Evolutionary conservation across 345 rosid species (phyloP), one percentile per base, ranked within the genome.

Genomic region (Turnera subulata): DNA sequence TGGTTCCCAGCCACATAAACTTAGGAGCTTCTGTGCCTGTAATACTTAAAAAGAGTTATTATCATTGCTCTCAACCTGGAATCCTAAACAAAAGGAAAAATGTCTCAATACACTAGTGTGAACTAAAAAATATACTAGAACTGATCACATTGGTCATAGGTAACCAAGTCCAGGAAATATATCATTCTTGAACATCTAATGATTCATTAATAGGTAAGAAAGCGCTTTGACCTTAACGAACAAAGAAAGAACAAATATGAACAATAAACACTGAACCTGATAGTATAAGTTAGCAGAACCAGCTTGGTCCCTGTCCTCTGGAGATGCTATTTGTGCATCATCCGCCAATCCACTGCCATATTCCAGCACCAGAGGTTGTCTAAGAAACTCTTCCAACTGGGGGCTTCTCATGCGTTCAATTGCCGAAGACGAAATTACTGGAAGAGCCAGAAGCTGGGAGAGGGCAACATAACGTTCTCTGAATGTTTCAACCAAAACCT

Each of bases 1-100:
- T 0, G 92, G 90, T 69, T 90, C 97, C 99, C 99, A 93, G 61
- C 99, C 99, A 67, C 91, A 90, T 46, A 93, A 76, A 76, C 90
- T 78, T 63, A 80, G 77, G 55, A 85, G 75, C 62, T 82, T 87
- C 58, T 75, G 77, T 55, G 96, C 97, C 99, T 90, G 87, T 66
- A 68, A 63, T 66, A 58, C 33, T 54, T 63, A 20, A 55, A 29
- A 29, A 29, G 8, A 29, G 8, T 3, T 29, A 44, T 64, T 37
- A 60, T 37, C 49, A 70, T 40, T 24, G 43, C 10, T 25, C 44
- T 47, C 47, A 26, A 59, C 21, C 15, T 75, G 58, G 35, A 59
- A 21, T 64, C 50, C 52, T 37, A 17, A 53, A 46, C 15, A 46
- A 42, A 11, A 49, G 14, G 50, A 47, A 56, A 55, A 50, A 39